Evolutionary conservation across 2,329 filamentous ascomycete genomes (phyloP), one percentile per base, ranked within the genome.

Genomic region (Fusarium oxysporum): DNA sequence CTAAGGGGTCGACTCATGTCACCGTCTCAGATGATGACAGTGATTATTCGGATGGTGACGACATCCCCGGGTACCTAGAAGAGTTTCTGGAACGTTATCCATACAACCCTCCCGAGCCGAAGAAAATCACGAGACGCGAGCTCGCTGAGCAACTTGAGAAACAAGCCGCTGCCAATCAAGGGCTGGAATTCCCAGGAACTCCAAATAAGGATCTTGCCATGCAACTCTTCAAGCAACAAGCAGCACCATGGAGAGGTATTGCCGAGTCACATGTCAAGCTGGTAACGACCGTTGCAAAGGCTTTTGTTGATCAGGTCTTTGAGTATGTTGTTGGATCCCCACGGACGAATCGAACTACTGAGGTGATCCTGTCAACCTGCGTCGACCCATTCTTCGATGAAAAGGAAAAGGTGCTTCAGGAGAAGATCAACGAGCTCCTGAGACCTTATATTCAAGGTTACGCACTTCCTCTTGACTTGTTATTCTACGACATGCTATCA

Each of bases 341-440:
- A 3, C 19, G 62, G 6, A 72, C 67, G 2, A 72, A 71, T 16
- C 60, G 41, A 6, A 79, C 75, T 1, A 77, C 68, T 0, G 66
- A 74, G 10, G 68, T 75, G 1, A 75, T 81, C 16, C 45, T 81
- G 9, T 43, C 67, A 9, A 76, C 71, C 0, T 75, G 65, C 16
- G 78, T 80, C 1, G 77, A 81, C 17, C 60, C 35, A 4, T 87
- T 75, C 73, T 85, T 73, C 48, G 75, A 65, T 21, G 80, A 83
- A 2, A 81, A 80, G 44, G 74, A 76, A 11, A 51, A 45, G 0
- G 19, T 9, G 9, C 35, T 54, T n/a, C 62, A 77, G 6, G 48
- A 30, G 0, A 86, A 85, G 66, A 65, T 86, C 1, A 65, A 81
- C 1, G 84, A 86, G 55, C 71, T 87, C 0, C 74, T 86, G 1